Conservation (phyloP, 2,329 filamentous ascomycete species). For the Colletotrichum sp. region DNA sequence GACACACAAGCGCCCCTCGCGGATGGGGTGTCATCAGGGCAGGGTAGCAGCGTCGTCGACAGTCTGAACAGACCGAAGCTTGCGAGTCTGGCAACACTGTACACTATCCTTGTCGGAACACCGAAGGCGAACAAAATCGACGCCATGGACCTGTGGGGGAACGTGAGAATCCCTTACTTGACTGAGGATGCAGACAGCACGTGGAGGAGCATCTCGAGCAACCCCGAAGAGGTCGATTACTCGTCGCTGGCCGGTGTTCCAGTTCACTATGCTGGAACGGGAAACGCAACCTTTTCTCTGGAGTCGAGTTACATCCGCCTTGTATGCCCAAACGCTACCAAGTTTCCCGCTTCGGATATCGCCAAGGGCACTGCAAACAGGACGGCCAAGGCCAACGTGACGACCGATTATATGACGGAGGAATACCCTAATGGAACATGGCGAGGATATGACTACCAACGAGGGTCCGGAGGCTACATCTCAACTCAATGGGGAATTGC, state of each 20-base stretch:
- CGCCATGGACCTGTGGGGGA: slow-evolving; percentile 30
- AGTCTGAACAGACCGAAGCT: background rate
- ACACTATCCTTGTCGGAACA: slow-evolving; percentile 23
- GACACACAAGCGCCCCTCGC: background rate
- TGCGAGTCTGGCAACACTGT: background rate
- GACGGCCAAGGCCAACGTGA: background rate
- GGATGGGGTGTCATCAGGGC: background rate
- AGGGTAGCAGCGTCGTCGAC: background rate
- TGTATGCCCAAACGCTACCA: background rate
- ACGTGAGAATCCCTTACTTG: slow-evolving; percentile 30
- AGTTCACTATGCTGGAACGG: background rate
- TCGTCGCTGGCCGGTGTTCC: background rate
- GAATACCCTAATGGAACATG: background rate
- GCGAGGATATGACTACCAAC: background rate
- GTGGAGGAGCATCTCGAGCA: background rate
- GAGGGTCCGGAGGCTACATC: background rate
- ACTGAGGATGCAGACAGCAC: background rate
- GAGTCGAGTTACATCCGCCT: slow-evolving; percentile 12
- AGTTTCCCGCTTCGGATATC: background rate
- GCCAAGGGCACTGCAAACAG: background rate
- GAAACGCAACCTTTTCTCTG: slow-evolving; percentile 2
- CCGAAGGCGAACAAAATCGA: slow-evolving; percentile 23
- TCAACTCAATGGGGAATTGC: background rate
- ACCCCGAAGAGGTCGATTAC: background rate
- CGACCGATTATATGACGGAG: background rate